Percentiles rank a stretch among this genome's conserved stretches.
These are phyloP conservation scores for Neonectria punicea DNA, from an alignment of 2,329 filamentous ascomycete species.

Conservation along the genomic window DNA sequence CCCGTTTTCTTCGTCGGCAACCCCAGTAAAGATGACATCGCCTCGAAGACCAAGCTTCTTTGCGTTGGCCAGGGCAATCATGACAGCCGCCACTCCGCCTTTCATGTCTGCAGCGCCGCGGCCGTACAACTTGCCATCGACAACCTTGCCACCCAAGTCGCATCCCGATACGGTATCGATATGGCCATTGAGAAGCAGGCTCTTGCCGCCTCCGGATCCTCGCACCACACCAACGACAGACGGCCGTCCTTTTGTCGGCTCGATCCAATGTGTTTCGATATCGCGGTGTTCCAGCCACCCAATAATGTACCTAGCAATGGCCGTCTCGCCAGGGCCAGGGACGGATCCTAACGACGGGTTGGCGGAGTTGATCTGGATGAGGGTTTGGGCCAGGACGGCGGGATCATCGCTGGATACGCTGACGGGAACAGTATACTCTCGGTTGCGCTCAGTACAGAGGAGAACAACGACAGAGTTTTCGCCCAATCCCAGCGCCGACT, in stretches of 20 bases:
- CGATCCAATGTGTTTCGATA: conserved; percentile 61
- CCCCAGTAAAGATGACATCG: conserved; percentile 63
- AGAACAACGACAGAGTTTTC: conserved; percentile 69
- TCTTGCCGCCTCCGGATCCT: conserved; percentile 59
- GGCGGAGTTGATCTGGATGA: conserved; percentile 62
- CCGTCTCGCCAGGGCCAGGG: conserved; percentile 57
- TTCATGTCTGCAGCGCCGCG: conserved; percentile 64
- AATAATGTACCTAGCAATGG: conserved; percentile 57
- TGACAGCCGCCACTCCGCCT: conserved; percentile 57
- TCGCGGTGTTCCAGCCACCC: conserved; percentile 63
- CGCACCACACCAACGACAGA: conserved; percentile 60
- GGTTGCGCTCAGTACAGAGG: conserved; percentile 68
- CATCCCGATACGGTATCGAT: conserved; percentile 65
- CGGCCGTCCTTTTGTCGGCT: conserved; percentile 57
- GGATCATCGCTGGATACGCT: conserved; percentile 55
- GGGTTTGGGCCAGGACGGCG: conserved; percentile 54
- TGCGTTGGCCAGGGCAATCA: conserved; percentile 53
- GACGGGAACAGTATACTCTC: conserved; percentile 61
- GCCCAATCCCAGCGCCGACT: conserved; percentile 50
- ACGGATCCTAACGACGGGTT: conserved; percentile 55
- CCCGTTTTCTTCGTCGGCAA: conserved; percentile 63
- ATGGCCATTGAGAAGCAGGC: conserved; percentile 64
- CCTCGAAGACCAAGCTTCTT: conserved; percentile 54
- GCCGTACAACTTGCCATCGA: conserved; percentile 54
- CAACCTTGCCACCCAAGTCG: conserved; percentile 55